Conservation (phyloP, 1,284 basidiomycete species). For the Grifola frondosa region DNA sequence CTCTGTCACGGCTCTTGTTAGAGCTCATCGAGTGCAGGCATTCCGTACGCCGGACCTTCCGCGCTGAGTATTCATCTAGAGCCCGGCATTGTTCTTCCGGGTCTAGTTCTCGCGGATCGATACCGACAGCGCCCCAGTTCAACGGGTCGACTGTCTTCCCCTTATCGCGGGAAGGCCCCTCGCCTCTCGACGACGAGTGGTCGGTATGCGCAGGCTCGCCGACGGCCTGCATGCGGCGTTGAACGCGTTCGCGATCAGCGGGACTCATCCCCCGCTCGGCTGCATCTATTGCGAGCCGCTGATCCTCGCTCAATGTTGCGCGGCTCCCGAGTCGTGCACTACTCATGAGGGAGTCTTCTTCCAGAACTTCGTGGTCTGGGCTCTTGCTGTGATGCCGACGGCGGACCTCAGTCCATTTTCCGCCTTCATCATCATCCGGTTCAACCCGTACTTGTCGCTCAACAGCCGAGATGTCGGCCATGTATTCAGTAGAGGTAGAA, state of each 20-base stretch:
- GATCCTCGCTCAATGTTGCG: background rate
- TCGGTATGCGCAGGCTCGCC: background rate
- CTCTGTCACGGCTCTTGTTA: too few relatives aligned
- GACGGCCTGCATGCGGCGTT: background rate
- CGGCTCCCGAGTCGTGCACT: background rate
- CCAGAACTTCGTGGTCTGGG: background rate
- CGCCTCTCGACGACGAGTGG: constrained; percentile 2
- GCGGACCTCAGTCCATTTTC: constrained; percentile 3
- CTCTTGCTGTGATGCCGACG: background rate
- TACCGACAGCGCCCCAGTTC: background rate
- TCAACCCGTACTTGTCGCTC: too few relatives aligned
- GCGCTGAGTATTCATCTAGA: background rate
- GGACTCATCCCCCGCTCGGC: background rate
- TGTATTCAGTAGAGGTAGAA: too few relatives aligned
- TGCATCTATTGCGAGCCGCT: background rate
- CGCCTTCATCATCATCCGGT: background rate
- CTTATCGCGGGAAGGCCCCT: constrained; percentile 9
- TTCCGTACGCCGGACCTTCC: too few relatives aligned
- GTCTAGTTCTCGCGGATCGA: background rate
- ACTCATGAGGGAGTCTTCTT: background rate
- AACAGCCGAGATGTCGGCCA: too few relatives aligned
- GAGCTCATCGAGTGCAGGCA: too few relatives aligned
- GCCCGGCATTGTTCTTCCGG: background rate
- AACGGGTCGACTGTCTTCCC: constrained; percentile 1
- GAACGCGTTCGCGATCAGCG: background rate